Conservation (phyloP, 768 basidiomycete genomes). For the Amanita pseudoporphyria region DNA sequence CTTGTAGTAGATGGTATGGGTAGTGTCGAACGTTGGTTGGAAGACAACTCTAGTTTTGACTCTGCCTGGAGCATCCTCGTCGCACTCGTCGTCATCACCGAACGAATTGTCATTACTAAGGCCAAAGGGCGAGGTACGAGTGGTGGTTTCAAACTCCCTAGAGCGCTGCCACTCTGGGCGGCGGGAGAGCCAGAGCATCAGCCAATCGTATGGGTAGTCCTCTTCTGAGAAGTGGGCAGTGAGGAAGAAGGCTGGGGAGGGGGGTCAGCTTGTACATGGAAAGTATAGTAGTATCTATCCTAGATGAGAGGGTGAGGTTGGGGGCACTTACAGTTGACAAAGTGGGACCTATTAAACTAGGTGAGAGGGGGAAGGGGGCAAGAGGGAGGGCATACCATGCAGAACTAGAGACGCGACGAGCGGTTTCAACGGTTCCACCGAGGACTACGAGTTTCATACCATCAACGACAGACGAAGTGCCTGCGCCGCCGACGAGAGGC, state of each 20-base stretch:
- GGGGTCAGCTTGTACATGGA: constrained; percentile 9
- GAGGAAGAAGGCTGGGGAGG: constrained; percentile 64
- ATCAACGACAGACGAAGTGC: constrained; percentile 73
- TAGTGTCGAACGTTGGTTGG: constrained; percentile 82
- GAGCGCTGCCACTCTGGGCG: constrained; percentile 84
- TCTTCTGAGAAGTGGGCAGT: constrained; percentile 88
- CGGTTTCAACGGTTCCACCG: constrained; percentile 83
- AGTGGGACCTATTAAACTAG: constrained; percentile 51
- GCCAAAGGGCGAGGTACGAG: constrained; percentile 57
- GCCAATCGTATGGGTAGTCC: constrained; percentile 86
- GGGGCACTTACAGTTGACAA: constrained; percentile 67
- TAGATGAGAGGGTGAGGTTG: constrained; percentile 12
- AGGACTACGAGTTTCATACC: constrained; percentile 87
- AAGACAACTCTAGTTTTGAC: constrained; percentile 77
- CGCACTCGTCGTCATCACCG: constrained; percentile 32
- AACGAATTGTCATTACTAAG: constrained; percentile 47
- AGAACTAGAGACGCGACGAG: constrained; percentile 70
- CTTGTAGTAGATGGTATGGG: constrained; percentile 81
- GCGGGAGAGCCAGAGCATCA: constrained; percentile 84
- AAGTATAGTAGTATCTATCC: not conserved
- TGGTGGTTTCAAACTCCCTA: constrained; percentile 84
- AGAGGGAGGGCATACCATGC: constrained; percentile 52
- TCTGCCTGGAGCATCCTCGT: constrained; percentile 34
- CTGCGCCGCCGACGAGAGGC: constrained; percentile 68
- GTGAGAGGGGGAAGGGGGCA: constrained; percentile 7